A percentile compares a stretch with the other conserved stretches of the same genome.
These are phyloP conservation scores for Hypsizygus ulmarius DNA, from an alignment of 1,284 basidiomycete species.

Conservation along the genomic window DNA sequence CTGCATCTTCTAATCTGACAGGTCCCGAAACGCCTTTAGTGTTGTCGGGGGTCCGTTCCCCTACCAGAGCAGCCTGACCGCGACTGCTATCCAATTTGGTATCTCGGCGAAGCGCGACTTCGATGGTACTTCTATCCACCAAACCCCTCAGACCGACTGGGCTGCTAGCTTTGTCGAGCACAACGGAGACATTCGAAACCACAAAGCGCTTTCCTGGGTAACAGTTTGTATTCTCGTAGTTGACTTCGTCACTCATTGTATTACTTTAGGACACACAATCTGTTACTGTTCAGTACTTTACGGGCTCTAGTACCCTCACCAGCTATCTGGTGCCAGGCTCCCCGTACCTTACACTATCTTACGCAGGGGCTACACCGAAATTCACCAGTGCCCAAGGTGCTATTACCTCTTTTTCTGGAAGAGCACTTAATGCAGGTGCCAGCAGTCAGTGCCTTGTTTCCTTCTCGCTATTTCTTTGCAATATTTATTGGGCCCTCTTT, in stretches of 20 bases:
- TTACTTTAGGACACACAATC: conserved; percentile 29
- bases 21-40: conserved; percentile 13
- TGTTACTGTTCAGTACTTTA: conserved; percentile 34
- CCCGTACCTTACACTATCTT: conserved; percentile 33
- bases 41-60: conserved; percentile 32
- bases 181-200: conserved; percentile 25
- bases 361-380: conserved; percentile 27
- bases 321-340: conserved; percentile 33
- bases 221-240: neutral
- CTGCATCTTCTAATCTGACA: neutral
- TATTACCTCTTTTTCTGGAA: conserved; percentile 29
- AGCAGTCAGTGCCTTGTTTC: conserved; percentile 13
- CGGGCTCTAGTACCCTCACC: conserved; percentile 28
- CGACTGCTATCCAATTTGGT: conserved; percentile 29
- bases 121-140: conserved; percentile 32
- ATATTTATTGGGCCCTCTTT: no score
- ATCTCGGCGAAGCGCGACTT: conserved; percentile 29
- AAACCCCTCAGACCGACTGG: conserved; percentile 32
- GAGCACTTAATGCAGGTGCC: conserved; percentile 19
- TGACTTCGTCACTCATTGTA: neutral
- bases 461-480: no score
- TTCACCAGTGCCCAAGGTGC: conserved; percentile 28
- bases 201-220: conserved; percentile 33
- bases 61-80: conserved; percentile 27
- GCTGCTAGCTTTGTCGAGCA: conserved; percentile 31